phyloP scores from a whole-genome alignment of 495 filamentous ascomycete species.

The Articulospora tetracladia region DNA sequence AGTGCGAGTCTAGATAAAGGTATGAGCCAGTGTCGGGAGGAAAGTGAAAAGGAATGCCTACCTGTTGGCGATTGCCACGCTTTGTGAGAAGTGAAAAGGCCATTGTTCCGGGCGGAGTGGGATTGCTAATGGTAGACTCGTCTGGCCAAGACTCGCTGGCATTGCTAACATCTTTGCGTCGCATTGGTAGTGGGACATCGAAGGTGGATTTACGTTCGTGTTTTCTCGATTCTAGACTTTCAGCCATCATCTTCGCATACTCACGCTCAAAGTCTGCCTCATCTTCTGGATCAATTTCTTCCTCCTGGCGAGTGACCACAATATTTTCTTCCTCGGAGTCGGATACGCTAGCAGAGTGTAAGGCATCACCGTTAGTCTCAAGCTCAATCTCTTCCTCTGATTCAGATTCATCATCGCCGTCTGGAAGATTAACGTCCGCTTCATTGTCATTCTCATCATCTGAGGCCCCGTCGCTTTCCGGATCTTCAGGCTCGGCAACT shows the following conservation, averaged over 20 bases:
- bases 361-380: constrained; percentile 35
- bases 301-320: constrained; percentile 82
- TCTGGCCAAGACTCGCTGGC: constrained; percentile 47
- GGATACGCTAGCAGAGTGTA: constrained; percentile 46
- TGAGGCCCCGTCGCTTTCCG: constrained; percentile 57
- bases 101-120: constrained; percentile 61
- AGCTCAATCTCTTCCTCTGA: constrained; percentile 38
- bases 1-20: constrained; percentile 66
- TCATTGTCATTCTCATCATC: constrained; percentile 61
- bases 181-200: constrained; percentile 89
- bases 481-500: constrained; percentile 61
- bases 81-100: constrained; percentile 95
- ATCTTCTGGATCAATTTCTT: constrained; percentile 87
- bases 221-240: constrained; percentile 89
- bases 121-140: constrained; percentile 38
- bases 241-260: constrained; percentile 97
- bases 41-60: constrained; percentile 33
- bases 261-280: constrained; percentile 98
- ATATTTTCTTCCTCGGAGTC: constrained; percentile 82
- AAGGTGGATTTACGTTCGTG: constrained; percentile 93
- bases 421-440: constrained; percentile 34
- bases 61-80: constrained; percentile 93
- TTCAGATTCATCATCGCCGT: constrained; percentile 42
- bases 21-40: constrained; percentile 11
- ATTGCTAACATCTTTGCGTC: constrained; percentile 53